Conservation (phyloP, 2,329 filamentous ascomycete genomes). For the Sarocladium kiliense region DNA sequence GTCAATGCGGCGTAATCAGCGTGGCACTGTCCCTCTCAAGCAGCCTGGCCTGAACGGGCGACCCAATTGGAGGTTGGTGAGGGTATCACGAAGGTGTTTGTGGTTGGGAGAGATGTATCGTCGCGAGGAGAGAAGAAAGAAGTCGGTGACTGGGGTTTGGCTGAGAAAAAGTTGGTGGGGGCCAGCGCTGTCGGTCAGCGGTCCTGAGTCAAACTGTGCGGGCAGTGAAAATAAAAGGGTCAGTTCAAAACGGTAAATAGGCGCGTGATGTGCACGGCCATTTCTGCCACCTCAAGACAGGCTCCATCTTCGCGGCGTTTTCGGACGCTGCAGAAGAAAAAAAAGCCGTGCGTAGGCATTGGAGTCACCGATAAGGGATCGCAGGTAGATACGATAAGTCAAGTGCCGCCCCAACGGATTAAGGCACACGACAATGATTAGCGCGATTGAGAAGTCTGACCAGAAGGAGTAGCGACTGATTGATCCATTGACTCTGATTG, state of each 20-base stretch:
- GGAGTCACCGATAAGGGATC: background rate
- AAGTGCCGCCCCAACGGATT: constrained; percentile 3
- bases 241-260: background rate
- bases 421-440: background rate
- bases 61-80: constrained; percentile 4
- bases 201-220: constrained; percentile 2
- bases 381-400: background rate
- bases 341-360: background rate
- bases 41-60: constrained; percentile 19
- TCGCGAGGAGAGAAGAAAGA: constrained; percentile 7
- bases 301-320: background rate
- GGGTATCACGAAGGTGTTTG: background rate
- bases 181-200: constrained; percentile 3
- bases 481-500: background rate
- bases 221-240: background rate
- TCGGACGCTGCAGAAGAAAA: constrained; percentile 2
- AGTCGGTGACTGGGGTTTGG: constrained; percentile 9
- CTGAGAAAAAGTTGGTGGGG: background rate
- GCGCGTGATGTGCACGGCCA: background rate
- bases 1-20: constrained; percentile 30
- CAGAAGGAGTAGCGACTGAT: no score
- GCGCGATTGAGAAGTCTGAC: no score
- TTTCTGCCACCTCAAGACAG: background rate
- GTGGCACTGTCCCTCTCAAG: constrained; percentile 23
- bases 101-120: background rate